phyloP scores from a whole-genome alignment of 768 basidiomycete species.

The Boletus edulis region DNA sequence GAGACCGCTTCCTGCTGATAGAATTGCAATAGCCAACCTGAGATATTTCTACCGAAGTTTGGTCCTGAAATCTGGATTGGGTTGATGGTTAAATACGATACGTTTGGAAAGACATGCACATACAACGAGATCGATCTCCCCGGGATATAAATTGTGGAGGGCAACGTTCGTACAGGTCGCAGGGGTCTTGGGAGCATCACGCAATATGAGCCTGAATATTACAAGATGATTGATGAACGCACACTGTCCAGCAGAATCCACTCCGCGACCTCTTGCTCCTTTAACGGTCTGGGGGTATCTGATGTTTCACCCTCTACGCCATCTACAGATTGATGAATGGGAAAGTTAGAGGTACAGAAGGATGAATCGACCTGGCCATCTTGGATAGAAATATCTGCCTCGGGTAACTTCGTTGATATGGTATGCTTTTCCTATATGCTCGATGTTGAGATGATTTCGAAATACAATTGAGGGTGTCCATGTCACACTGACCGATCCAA shows the following conservation, averaged over 20 bases:
- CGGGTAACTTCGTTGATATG: slow-evolving; percentile 71
- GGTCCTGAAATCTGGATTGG: slow-evolving; percentile 72
- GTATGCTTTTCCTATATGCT: slow-evolving; percentile 66
- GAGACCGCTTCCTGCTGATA: neutral
- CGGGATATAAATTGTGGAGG: slow-evolving; percentile 84
- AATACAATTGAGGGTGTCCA: neutral
- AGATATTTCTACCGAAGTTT: slow-evolving; percentile 82
- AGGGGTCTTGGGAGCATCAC: slow-evolving; percentile 56
- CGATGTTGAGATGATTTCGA: neutral
- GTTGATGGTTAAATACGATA: neutral
- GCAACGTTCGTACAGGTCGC: slow-evolving; percentile 91
- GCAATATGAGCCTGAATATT: slow-evolving; percentile 4
- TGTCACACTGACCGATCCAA: slow-evolving; percentile 67
- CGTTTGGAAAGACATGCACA: slow-evolving; percentile 21
- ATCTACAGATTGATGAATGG: slow-evolving; percentile 13
- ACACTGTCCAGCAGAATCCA: slow-evolving; percentile 92
- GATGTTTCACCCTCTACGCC: slow-evolving; percentile 73
- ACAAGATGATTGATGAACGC: slow-evolving; percentile 24
- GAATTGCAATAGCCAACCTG: slow-evolving; percentile 43
- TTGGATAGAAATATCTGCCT: slow-evolving; percentile 78
- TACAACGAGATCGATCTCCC: slow-evolving; percentile 87
- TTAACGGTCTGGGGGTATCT: slow-evolving; percentile 57
- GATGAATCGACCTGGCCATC: slow-evolving; percentile 41
- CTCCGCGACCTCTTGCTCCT: slow-evolving; percentile 76
- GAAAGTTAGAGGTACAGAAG: neutral